These are phyloP conservation scores for Moesziomyces sp. DNA, from an alignment of 1,284 basidiomycete species.

Conservation along the genomic window DNA sequence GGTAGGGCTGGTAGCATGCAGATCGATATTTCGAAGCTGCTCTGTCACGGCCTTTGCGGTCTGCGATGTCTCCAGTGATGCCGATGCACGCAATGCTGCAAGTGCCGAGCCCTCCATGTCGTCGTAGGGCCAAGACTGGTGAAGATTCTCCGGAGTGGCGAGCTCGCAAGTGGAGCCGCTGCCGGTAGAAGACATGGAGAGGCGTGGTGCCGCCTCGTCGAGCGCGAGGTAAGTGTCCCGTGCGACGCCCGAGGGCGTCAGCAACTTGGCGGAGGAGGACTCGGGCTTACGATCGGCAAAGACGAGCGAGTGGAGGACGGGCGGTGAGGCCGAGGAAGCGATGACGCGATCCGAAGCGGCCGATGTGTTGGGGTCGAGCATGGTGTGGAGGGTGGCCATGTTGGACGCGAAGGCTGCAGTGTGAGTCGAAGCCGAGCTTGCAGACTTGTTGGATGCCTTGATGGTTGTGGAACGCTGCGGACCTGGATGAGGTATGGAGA, in stretches of 20 bases:
- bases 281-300: background rate
- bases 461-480: constrained; percentile 24
- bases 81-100: constrained; percentile 15
- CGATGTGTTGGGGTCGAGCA: constrained; percentile 3
- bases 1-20: background rate
- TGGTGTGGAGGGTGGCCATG: background rate
- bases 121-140: constrained; percentile 31
- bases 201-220: constrained; percentile 35
- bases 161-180: constrained; percentile 50
- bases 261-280: background rate
- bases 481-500: background rate
- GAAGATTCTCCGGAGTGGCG: constrained; percentile 43
- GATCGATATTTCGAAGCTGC: constrained; percentile 2
- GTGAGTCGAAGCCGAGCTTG: background rate
- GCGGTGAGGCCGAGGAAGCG: constrained; percentile 10
- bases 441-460: constrained; percentile 17
- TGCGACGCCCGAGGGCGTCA: background rate
- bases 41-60: background rate
- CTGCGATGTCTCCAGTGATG: constrained; percentile 1
- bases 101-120: constrained; percentile 7
- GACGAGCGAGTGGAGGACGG: constrained; percentile 23
- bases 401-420: background rate
- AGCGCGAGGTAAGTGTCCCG: constrained; percentile 6
- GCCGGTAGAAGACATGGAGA: constrained; percentile 52
- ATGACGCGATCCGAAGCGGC: background rate